These are phyloP conservation scores for Leccinellum rugosiceps DNA, from an alignment of 768 basidiomycete genomes.

Conservation along the genomic window DNA sequence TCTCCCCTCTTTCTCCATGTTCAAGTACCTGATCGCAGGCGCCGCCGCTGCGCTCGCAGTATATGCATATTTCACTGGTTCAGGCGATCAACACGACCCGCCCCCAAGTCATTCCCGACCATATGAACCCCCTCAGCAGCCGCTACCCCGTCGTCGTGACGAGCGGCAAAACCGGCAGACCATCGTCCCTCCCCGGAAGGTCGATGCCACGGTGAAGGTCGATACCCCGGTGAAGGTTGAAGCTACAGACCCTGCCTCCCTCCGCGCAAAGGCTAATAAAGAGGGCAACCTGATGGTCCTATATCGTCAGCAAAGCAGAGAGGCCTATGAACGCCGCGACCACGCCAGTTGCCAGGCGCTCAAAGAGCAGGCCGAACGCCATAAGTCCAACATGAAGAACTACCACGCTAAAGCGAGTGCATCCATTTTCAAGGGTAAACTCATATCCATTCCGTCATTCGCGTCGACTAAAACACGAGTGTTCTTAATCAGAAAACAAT, in stretches of 20 bases:
- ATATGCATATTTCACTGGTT: constrained; percentile 7
- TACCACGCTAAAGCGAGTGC: constrained; percentile 78
- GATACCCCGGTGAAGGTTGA: neutral
- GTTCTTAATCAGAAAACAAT: constrained; percentile 62
- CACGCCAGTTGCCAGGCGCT: constrained; percentile 77
- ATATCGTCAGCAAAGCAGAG: constrained; percentile 62
- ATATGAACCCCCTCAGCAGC: neutral
- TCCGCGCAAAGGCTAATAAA: constrained; percentile 71
- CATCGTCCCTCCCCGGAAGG: neutral
- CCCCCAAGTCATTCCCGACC: neutral
- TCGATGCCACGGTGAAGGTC: neutral
- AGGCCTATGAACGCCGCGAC: constrained; percentile 70
- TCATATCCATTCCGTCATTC: constrained; percentile 8
- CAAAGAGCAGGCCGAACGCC: constrained; percentile 73
- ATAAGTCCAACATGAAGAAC: constrained; percentile 69
- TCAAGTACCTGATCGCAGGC: constrained; percentile 12
- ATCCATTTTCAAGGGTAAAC: constrained; percentile 71
- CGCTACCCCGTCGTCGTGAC: constrained; percentile 4
- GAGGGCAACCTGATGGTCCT: constrained; percentile 76
- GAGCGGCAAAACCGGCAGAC: constrained; percentile 3
- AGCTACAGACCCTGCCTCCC: constrained; percentile 45
- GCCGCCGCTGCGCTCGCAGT: constrained; percentile 6
- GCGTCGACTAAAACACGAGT: neutral
- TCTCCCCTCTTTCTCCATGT: constrained; percentile 3
- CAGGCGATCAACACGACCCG: constrained; percentile 1